phyloP scores from a whole-genome alignment of 2,329 filamentous ascomycete species.

The Pseudofabraea citricarpa region DNA sequence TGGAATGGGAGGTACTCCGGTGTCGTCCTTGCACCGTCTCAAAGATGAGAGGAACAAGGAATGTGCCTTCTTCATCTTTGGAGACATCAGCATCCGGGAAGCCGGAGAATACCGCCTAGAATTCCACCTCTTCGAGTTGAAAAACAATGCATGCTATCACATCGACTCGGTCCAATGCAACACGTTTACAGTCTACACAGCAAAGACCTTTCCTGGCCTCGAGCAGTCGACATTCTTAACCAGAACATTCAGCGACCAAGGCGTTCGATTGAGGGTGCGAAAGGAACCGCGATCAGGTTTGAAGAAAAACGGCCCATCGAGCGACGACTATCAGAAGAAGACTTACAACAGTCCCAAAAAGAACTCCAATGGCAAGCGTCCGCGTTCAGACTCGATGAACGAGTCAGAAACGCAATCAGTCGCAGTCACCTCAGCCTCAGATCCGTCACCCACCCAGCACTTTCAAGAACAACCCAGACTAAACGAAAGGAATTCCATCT shows the following conservation, averaged over 20 bases:
- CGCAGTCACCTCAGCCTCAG: too few relatives aligned
- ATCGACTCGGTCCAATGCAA: constrained; percentile 48
- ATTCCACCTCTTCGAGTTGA: constrained; percentile 75
- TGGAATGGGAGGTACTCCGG: constrained; percentile 66
- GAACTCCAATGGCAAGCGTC: too few relatives aligned
- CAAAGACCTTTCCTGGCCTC: constrained; percentile 75
- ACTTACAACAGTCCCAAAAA: constrained; percentile 21
- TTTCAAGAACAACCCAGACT: too few relatives aligned
- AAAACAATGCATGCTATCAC: constrained; percentile 27
- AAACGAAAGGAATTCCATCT: too few relatives aligned
- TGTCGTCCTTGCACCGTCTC: constrained; percentile 76
- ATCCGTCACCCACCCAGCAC: too few relatives aligned
- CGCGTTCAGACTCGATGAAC: too few relatives aligned
- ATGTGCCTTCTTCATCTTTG: constrained; percentile 87
- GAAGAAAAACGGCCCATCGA: constrained; percentile 24
- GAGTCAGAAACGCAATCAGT: too few relatives aligned
- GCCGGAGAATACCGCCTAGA: constrained; percentile 69
- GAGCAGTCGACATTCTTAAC: constrained; percentile 77
- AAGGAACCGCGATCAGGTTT: constrained; percentile 66
- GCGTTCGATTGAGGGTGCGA: constrained; percentile 73
- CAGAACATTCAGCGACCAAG: constrained; percentile 79
- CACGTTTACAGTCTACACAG: constrained; percentile 59
- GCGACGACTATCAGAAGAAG: constrained; percentile 26
- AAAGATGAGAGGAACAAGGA: constrained; percentile 76
- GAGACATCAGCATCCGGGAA: constrained; percentile 74